These are phyloP conservation scores for Acrocalymma vagum DNA, from an alignment of 2,329 filamentous ascomycete genomes.

Conservation along the genomic window DNA sequence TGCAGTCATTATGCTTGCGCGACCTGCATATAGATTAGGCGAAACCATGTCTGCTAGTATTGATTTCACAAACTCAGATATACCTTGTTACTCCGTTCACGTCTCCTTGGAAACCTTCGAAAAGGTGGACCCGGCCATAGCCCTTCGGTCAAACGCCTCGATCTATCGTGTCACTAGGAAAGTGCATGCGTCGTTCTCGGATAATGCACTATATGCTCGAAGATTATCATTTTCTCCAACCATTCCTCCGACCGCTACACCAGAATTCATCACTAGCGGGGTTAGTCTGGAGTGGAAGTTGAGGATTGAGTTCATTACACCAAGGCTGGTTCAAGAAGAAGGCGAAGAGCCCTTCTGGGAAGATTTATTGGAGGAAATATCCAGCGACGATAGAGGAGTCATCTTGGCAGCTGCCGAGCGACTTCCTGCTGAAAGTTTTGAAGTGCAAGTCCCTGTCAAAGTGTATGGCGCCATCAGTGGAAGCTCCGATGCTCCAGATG, in stretches of 20 bases:
- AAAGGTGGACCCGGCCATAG: constrained; percentile 79
- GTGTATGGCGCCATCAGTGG: constrained; percentile 73
- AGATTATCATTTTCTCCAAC: constrained; percentile 82
- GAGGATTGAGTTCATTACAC: constrained; percentile 90
- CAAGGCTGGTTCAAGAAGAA: constrained; percentile 57
- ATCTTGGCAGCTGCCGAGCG: constrained; percentile 81
- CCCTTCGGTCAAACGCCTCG: constrained; percentile 83
- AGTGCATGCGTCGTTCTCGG: constrained; percentile 78
- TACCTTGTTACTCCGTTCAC: constrained; percentile 86
- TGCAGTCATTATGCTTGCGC: constrained; percentile 86
- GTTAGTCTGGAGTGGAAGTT: constrained; percentile 89
- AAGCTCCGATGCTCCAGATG: constrained; percentile 36
- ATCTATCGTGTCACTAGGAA: constrained; percentile 88
- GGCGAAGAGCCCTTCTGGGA: constrained; percentile 38
- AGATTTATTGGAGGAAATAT: constrained; percentile 78
- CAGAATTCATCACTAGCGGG: constrained; percentile 90
- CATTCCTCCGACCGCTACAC: constrained; percentile 84
- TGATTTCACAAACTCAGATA: constrained; percentile 79
- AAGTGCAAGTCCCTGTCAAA: constrained; percentile 82
- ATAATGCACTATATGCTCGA: constrained; percentile 83
- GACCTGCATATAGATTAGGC: constrained; percentile 87
- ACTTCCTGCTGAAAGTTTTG: constrained; percentile 86
- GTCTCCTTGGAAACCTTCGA: constrained; percentile 87
- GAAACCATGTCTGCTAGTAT: constrained; percentile 86
- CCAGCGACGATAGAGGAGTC: constrained; percentile 79